phyloP scores from a whole-genome alignment of 768 basidiomycete genomes.

The Termitomyces eurrhizus region DNA sequence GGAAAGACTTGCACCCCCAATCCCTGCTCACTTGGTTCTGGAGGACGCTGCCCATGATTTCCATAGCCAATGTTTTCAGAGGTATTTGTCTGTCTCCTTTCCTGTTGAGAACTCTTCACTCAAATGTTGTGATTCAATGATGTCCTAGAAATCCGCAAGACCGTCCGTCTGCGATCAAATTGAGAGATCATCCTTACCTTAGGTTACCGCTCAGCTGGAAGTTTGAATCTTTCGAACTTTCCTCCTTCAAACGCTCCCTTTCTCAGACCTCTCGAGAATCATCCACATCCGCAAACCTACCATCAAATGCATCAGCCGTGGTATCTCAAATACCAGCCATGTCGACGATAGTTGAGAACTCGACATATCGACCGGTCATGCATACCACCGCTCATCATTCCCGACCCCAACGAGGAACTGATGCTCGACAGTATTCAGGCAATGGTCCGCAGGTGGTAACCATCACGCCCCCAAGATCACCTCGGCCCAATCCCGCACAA shows the following conservation, averaged over 20 bases:
- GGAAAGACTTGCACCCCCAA: constrained; percentile 65
- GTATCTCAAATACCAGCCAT: constrained; percentile 2
- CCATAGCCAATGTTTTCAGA: constrained; percentile 70
- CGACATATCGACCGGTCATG: constrained; percentile 1
- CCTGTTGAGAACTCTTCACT: not conserved
- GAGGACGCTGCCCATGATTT: constrained; percentile 68
- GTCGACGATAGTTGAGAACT: not conserved
- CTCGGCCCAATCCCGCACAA: constrained; percentile 7
- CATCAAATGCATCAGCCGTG: not conserved
- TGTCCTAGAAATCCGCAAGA: constrained; percentile 57
- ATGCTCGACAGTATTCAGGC: constrained; percentile 2
- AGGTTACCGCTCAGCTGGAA: constrained; percentile 51
- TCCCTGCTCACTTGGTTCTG: constrained; percentile 65
- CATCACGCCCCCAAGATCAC: constrained; percentile 27
- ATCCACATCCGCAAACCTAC: constrained; percentile 2
- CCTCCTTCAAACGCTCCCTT: constrained; percentile 3
- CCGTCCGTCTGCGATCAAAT: constrained; percentile 62
- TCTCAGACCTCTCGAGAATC: constrained; percentile 13
- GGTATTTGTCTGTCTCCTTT: constrained; percentile 36
- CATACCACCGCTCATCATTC: not conserved
- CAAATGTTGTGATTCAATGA: not conserved
- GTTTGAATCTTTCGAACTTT: constrained; percentile 19
- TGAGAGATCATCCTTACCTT: constrained; percentile 65
- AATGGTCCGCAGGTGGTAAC: constrained; percentile 30
- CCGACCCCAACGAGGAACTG: not conserved